Base-by-base conservation (phyloP, 2,329 filamentous ascomycete species). In the Monilinia polystroma region DNA sequence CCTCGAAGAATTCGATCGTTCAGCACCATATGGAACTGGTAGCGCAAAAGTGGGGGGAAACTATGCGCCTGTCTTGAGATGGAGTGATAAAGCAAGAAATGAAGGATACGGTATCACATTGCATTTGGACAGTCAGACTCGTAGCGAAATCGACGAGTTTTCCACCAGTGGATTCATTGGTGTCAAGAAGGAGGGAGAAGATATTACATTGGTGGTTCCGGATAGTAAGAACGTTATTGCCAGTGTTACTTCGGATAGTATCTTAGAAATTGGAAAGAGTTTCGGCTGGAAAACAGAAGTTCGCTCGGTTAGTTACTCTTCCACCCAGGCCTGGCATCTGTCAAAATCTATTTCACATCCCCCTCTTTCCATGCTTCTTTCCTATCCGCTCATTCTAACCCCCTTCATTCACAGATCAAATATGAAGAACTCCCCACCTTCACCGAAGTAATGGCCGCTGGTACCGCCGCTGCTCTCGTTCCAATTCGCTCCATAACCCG, bases 21-120 rank as follows among this genome's bases (percentile, higher is more conserved):
- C 93, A 0, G 94, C 94, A n/a, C 94, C 95, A 0, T 87, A 93
- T 73, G 94, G 94, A 0, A 96, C 91, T 0, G 94, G 94, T 0
- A 89, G 87, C 69, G 94, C 92, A n/a, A 98, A 98, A 80, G 85
- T 98, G 3, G 94, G 95, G 35, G 95, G 94, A 18, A 98, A 98
- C 80, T 98, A 98, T 76, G 94, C 93, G 12, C 94, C 94, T 3
- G 94, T 98, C 6, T 80, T 98, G 74, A 84, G 90, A 66, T 93
- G 92, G 84, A 96, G 91, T 75, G 93, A 96, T 73, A 89, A 85
- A 75, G 94, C 95, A 0, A 82, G 89, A 67, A 81, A 82, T 23
- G 85, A 92, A 68, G 94, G 94, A 43, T 98, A 86, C 75, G 93
- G 92, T n/a, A 98, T 98, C 75, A 98, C 94, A 2, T 82, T 98